Percentiles rank a stretch among this genome's conserved stretches.
Conservation (phyloP, 352 stramenopile genomes). For the Thalassiosira hispida region DNA sequence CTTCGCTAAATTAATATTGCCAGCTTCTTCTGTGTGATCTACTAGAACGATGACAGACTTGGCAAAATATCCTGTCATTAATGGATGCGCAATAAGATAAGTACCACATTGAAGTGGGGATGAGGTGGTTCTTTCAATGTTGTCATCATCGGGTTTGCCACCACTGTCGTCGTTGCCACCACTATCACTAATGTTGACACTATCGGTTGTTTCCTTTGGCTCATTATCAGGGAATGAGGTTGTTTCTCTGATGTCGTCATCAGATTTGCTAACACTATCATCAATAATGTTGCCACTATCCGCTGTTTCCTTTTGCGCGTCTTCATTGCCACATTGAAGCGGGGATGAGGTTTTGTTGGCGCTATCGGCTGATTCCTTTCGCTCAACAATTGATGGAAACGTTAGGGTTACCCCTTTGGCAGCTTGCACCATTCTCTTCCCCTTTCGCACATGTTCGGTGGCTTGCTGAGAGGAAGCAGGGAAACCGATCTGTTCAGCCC, state of each 20-base stretch:
- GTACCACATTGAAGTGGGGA: conserved; percentile 64
- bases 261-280: neutral
- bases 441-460: neutral
- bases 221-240: conserved; percentile 16
- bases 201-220: neutral
- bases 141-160: neutral
- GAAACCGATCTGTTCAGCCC: conserved; percentile 52
- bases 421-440: conserved; percentile 40
- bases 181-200: neutral
- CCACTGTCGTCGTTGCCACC: neutral
- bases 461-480: neutral
- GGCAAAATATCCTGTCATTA: conserved; percentile 78
- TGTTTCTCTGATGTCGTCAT: neutral
- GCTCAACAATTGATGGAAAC: neutral
- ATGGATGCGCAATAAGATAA: conserved; percentile 78
- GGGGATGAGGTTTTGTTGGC: neutral
- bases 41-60: conserved; percentile 78
- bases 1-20: conserved; percentile 7
- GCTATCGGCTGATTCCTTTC: neutral
- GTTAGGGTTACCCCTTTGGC: conserved; percentile 23
- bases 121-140: neutral
- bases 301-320: neutral
- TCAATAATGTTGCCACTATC: neutral
- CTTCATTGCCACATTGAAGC: no score
- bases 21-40: conserved; percentile 56